Evolutionary conservation across 2,329 filamentous ascomycete species (phyloP).

Genomic region (Penicillium occitanis): DNA sequence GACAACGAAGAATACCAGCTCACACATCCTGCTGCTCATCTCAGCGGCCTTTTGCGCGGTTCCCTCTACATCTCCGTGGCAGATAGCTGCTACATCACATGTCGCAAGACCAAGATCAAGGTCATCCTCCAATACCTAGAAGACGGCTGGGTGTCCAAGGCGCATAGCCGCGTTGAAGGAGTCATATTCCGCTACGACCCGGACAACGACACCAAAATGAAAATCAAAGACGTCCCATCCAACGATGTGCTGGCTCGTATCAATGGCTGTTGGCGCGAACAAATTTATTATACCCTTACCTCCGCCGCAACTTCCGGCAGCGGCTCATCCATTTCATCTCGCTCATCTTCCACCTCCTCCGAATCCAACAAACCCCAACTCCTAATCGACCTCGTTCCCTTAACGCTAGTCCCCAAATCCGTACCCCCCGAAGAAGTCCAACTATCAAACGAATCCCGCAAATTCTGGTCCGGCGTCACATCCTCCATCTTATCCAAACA

Average conservation of each 20-base stretch:
- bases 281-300: conserved; percentile 60
- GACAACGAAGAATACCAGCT: conserved; percentile 91
- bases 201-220: conserved; percentile 74
- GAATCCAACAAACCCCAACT: conserved; percentile 54
- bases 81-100: conserved; percentile 84
- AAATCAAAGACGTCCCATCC: conserved; percentile 82
- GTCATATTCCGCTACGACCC: conserved; percentile 89
- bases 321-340: conserved; percentile 10
- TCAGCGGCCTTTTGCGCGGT: conserved; percentile 83
- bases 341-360: conserved; percentile 4
- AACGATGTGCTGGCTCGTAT: conserved; percentile 79
- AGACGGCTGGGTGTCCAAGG: conserved; percentile 88
- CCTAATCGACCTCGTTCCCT: conserved; percentile 83
- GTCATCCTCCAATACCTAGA: conserved; percentile 90
- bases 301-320: conserved; percentile 28
- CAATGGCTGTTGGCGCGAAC: conserved; percentile 80
- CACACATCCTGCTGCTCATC: conserved; percentile 88
- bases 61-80: conserved; percentile 87
- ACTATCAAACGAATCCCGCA: conserved; percentile 83
- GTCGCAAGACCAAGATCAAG: conserved; percentile 86
- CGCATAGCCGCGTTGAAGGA: conserved; percentile 88
- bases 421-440: conserved; percentile 76
- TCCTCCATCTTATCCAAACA: conserved; percentile 80
- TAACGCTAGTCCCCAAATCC: conserved; percentile 74
- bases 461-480: conserved; percentile 85